Percentiles rank a stretch among this genome's conserved stretches.
These are phyloP conservation scores for Triglochin maritima DNA, from an alignment of 106 monocot genomes.

Conservation along the genomic window DNA sequence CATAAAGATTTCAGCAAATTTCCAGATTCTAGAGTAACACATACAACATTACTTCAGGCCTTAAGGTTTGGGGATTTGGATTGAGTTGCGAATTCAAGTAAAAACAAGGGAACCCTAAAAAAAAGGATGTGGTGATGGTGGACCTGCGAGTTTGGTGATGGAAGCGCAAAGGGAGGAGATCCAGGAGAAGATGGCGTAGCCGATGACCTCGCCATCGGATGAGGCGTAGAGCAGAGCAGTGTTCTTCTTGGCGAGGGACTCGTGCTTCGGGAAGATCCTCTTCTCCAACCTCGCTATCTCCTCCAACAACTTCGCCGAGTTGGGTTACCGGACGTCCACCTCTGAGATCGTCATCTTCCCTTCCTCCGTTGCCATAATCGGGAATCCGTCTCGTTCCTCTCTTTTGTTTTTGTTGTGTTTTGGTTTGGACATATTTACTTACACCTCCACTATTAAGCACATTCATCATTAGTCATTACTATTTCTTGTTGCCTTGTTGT, in stretches of 20 bases:
- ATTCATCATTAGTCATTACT: background rate
- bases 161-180: slow-evolving; percentile 74
- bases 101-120: too few relatives aligned
- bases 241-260: slow-evolving; percentile 74
- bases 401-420: background rate
- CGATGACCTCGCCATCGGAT: slow-evolving; percentile 27
- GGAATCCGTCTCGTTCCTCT: background rate
- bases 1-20: too few relatives aligned
- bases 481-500: too few relatives aligned
- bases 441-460: background rate
- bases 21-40: too few relatives aligned
- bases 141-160: slow-evolving; percentile 96
- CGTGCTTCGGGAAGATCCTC: slow-evolving; percentile 86
- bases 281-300: slow-evolving; percentile 68
- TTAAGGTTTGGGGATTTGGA: too few relatives aligned
- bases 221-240: slow-evolving; percentile 46
- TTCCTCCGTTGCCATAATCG: background rate
- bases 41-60: too few relatives aligned
- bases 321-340: slow-evolving; percentile 20
- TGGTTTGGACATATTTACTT: background rate
- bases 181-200: slow-evolving; percentile 80
- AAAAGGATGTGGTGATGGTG: background rate
- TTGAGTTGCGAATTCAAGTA: too few relatives aligned
- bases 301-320: slow-evolving; percentile 26
- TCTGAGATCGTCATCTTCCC: slow-evolving; percentile 19